Conservation (phyloP, 768 basidiomycete species). For the Amanita pallidorosea region DNA sequence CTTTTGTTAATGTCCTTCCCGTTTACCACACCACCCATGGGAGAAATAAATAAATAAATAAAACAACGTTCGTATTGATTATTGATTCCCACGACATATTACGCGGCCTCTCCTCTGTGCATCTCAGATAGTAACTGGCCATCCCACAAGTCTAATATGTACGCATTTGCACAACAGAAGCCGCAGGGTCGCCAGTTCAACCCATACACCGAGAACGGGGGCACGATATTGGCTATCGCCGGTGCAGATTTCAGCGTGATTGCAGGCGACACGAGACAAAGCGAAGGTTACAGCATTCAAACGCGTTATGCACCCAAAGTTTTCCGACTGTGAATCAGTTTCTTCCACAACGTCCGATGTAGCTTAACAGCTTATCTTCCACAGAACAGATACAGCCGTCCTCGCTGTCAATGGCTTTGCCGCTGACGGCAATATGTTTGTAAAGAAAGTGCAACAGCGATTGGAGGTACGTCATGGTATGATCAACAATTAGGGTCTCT, state of each 20-base stretch:
- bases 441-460: constrained; percentile 91
- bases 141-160: constrained; percentile 27
- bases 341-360: constrained; percentile 4
- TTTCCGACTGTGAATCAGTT: constrained; percentile 66
- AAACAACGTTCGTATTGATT: too few relatives aligned
- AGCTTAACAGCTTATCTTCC: background rate
- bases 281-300: constrained; percentile 96
- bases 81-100: constrained; percentile 37
- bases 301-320: constrained; percentile 96
- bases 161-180: constrained; percentile 21
- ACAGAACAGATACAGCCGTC: constrained; percentile 84
- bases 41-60: too few relatives aligned
- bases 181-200: constrained; percentile 62
- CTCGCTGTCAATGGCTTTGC: constrained; percentile 96
- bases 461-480: constrained; percentile 55
- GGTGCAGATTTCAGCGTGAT: constrained; percentile 91
- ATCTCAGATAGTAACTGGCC: background rate
- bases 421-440: constrained; percentile 95
- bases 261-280: constrained; percentile 94
- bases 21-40: too few relatives aligned
- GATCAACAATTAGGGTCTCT: constrained; percentile 1
- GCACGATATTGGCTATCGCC: constrained; percentile 92
- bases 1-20: too few relatives aligned
- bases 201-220: constrained; percentile 90
- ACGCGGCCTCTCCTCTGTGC: constrained; percentile 26